A percentile compares a stretch with the other conserved stretches of the same genome.
These are phyloP conservation scores for Trypanosoma cruzi DNA, from an alignment of 208 protist genomes.

Conservation along the genomic window DNA sequence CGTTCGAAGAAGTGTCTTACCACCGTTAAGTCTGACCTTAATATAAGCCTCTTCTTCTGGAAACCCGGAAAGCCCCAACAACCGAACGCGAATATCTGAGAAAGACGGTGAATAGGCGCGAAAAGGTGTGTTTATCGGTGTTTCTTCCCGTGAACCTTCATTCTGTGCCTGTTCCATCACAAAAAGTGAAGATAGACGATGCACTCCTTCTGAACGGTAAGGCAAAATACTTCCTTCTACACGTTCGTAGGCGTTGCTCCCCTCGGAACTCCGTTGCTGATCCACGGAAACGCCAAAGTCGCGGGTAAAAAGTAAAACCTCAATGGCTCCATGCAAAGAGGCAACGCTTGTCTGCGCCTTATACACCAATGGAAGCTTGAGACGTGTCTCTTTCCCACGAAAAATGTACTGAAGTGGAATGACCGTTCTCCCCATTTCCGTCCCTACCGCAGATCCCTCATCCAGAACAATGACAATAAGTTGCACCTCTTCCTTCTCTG, in stretches of 20 bases:
- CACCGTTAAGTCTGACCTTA: slow-evolving; percentile 12
- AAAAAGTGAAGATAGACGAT: neutral
- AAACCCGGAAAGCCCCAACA: slow-evolving; percentile 16
- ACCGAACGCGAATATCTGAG: neutral
- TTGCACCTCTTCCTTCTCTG: slow-evolving; percentile 63
- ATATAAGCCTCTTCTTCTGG: slow-evolving; percentile 24
- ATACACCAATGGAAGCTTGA: slow-evolving; percentile 59
- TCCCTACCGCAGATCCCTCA: slow-evolving; percentile 2
- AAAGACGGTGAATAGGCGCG: neutral
- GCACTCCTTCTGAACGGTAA: slow-evolving; percentile 11
- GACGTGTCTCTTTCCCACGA: slow-evolving; percentile 28
- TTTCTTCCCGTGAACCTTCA: neutral
- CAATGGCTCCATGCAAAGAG: slow-evolving; percentile 45
- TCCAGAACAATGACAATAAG: slow-evolving; percentile 56
- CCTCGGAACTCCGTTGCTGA: neutral
- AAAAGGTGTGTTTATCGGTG: neutral
- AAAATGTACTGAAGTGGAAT: slow-evolving; percentile 42
- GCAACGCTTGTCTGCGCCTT: slow-evolving; percentile 40
- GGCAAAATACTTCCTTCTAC: slow-evolving; percentile 1
- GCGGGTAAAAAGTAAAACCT: slow-evolving; percentile 47
- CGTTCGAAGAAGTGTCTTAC: slow-evolving; percentile 23
- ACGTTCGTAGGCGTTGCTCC: slow-evolving; percentile 7
- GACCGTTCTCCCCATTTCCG: slow-evolving; percentile 61
- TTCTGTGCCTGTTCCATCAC: slow-evolving; percentile 15
- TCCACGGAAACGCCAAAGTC: slow-evolving; percentile 37